Evolutionary conservation across 331 rosid genomes (phyloP), one percentile per base, ranked within the genome.

Genomic region (Phaseolus coccineus): DNA sequence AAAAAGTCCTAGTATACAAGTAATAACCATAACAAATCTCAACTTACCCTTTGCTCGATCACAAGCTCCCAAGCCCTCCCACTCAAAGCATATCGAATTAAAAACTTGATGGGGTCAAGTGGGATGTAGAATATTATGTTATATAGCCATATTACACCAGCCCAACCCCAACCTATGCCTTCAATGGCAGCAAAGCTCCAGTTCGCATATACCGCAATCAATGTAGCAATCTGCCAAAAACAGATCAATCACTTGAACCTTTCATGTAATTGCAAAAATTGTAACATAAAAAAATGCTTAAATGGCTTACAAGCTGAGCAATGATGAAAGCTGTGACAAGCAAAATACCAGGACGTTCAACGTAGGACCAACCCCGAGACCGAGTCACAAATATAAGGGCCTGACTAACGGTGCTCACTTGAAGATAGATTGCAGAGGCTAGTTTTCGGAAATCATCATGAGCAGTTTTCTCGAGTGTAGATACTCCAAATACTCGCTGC

Each of bases 161-260:
- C 98, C 98, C 98, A 94, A 70, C 98, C 97, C 98, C 98, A 94
- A 19, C 98, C 98, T 22, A 94, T 94, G 77, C 98, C 98, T 83
- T 94, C 91, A 79, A 94, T 94, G 11, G 96, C 94, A 71, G 98
- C 97, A 68, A 94, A 94, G 71, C 92, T 84, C 98, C 98, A 94
- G 80, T 59, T 94, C 63, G 98, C 97, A 66, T 94, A 91, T 19
- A 94, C 96, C 0, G 98, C 98, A 55, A 94, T 94, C 84, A 94
- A 79, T 69, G 98, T 94, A 56, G 98, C 98, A 74, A 91, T 88
- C 98, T 94, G 89, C 69, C 59, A 73, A 31, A 69, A 81, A 66
- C 40, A 42, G 66, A 75, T 31, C 53, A 56, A 53, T 72, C 76
- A 71, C 28, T 8, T 37, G 66, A 53, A 69, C 71, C 71, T 22